A percentile compares a stretch with the other conserved stretches of the same genome.
phyloP scores from a whole-genome alignment of 768 basidiomycete genomes.

The Phanerochaete carnosa region DNA sequence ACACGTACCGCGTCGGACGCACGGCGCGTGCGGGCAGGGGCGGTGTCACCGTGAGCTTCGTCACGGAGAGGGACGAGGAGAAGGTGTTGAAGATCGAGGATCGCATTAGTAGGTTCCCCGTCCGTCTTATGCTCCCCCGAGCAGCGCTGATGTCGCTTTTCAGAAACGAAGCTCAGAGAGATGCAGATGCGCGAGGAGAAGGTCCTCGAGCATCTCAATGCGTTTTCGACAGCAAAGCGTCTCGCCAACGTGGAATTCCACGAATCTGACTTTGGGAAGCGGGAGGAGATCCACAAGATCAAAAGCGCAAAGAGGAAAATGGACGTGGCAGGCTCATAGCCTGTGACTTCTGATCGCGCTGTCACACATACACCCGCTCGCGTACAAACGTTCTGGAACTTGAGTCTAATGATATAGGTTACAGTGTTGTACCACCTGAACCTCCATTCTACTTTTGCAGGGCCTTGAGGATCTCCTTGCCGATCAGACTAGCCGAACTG shows the following conservation, averaged over 20 bases:
- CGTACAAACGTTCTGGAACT: too few relatives aligned
- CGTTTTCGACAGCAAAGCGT: conserved; percentile 89
- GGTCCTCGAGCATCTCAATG: conserved; percentile 82
- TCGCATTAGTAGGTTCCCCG: conserved; percentile 68
- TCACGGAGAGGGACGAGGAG: conserved; percentile 91
- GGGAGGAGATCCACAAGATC: conserved; percentile 77
- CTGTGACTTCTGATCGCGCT: too few relatives aligned
- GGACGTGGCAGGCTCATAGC: conserved; percentile 15
- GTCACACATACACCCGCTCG: too few relatives aligned
- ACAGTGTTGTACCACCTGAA: background rate
- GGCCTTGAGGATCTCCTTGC: conserved; percentile 52
- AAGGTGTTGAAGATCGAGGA: conserved; percentile 79
- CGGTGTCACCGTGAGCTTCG: conserved; percentile 90
- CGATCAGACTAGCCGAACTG: conserved; percentile 55
- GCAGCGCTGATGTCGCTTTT: background rate
- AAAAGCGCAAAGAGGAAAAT: conserved; percentile 41
- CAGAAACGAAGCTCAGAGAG: conserved; percentile 75
- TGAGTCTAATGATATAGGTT: background rate
- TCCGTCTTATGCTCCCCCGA: too few relatives aligned
- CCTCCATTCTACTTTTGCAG: conserved; percentile 28
- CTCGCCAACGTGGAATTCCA: conserved; percentile 92
- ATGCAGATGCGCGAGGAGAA: conserved; percentile 74
- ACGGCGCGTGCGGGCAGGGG: conserved; percentile 89
- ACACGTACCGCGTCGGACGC: conserved; percentile 92
- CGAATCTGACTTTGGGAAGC: conserved; percentile 84